Conservation (phyloP, 1,284 basidiomycete genomes). For the Ganoderma meredithae region DNA sequence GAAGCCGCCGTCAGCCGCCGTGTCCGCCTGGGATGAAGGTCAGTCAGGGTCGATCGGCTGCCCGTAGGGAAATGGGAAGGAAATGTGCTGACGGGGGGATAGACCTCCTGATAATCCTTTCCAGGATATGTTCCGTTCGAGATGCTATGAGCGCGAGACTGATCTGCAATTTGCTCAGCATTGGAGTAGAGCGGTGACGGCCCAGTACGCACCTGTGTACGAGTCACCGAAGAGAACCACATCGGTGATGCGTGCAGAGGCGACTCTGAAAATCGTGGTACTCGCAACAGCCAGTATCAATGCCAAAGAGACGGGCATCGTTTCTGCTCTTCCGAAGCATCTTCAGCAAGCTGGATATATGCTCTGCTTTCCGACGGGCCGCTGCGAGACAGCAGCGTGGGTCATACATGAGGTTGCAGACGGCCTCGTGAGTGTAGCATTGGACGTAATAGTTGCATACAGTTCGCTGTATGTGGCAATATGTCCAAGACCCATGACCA, state of each 20-base stretch:
- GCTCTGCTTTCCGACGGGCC: background rate
- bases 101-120: slow-evolving; percentile 20
- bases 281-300: background rate
- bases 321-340: background rate
- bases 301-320: background rate
- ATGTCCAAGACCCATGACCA: background rate
- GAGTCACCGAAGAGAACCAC: slow-evolving; percentile 15
- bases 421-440: background rate
- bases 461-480: background rate
- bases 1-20: slow-evolving; percentile 18
- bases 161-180: slow-evolving; percentile 6
- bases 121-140: slow-evolving; percentile 20
- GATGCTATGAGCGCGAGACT: slow-evolving; percentile 18
- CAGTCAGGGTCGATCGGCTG: background rate
- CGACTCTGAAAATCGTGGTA: background rate
- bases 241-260: slow-evolving; percentile 8
- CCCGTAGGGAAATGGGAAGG: background rate
- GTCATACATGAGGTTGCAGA: background rate
- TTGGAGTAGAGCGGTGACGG: background rate
- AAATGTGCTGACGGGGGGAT: slow-evolving; percentile 10
- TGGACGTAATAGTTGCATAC: background rate
- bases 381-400: background rate
- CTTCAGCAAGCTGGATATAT: background rate
- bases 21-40: slow-evolving; percentile 6
- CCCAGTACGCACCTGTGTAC: slow-evolving; percentile 12